phyloP scores from a whole-genome alignment of 257 asterid genomes.

The Nemophila menziesii region DNA sequence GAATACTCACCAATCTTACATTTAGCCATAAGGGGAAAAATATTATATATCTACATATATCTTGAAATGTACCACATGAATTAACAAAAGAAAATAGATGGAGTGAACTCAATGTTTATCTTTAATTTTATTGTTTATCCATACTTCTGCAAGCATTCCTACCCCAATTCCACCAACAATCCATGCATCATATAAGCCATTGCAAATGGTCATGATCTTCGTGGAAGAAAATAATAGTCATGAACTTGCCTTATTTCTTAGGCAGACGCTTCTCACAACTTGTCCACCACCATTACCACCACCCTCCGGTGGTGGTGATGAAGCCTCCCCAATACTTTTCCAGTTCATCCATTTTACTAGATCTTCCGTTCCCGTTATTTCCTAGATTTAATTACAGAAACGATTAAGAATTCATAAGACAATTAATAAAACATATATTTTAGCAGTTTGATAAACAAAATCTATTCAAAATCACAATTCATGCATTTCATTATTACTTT shows the following conservation, averaged over 20 bases:
- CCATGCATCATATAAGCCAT: conserved; percentile 43
- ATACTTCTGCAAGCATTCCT: conserved; percentile 64
- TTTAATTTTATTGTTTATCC: conserved; percentile 74
- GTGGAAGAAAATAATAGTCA: conserved; percentile 71
- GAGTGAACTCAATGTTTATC: conserved; percentile 31
- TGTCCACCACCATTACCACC: no score
- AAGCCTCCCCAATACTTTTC: conserved; percentile 43
- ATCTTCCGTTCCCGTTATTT: conserved; percentile 36
- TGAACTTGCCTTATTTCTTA: conserved; percentile 60
- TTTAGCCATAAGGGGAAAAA: background rate
- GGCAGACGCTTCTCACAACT: conserved; percentile 53
- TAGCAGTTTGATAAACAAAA: no score
- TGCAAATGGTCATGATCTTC: conserved; percentile 38
- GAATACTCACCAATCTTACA: background rate
- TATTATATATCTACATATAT: no score
- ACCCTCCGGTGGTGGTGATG: conserved; percentile 20
- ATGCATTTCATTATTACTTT: no score
- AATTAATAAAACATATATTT: no score
- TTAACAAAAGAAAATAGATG: no score
- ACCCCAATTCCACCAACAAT: conserved; percentile 82
- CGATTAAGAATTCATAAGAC: no score
- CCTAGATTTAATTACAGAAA: no score
- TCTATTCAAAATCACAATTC: no score
- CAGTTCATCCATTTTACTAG: conserved; percentile 41
- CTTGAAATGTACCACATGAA: no score